Base-by-base conservation (phyloP, 106 monocot species). In the Vanilla planifolia region DNA sequence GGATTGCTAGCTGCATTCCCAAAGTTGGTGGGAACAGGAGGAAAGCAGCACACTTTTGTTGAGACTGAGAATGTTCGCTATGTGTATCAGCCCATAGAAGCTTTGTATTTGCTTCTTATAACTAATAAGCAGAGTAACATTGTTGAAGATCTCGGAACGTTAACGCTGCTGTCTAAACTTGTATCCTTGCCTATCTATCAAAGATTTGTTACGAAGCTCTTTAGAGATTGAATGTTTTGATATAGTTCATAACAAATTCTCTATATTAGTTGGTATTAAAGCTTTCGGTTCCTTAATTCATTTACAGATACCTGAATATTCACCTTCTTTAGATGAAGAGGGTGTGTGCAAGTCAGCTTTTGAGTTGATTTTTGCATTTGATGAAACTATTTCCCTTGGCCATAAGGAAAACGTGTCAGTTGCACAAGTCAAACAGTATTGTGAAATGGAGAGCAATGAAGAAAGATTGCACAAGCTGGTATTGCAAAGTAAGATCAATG, bases 391-490 rank as follows among this genome's bases (percentile, higher is more conserved):
- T 48, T 96, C 90, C 57, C 84, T 96, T 64, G 96, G 96, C 15
- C 73, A 91, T 55, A 96, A 91, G 61, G 96, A 96, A 75, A 91
- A 73, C 75, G 81, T 96, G 26, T 85, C 90, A 15, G 70, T 84
- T 75, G 64, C 84, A 47, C 96, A 96, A 64, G 91, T 96, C 50
- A 96, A 82, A 62, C 96, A 96, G 72, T 91, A 91, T 44, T 91
- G 90, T 79, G 96, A 96, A 59, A 96, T 96, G 96, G 96, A 96
- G 68, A 87, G 87, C 48, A 90, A 96, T 41, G 96, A 96, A 67
- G 96, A 96, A 63, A 79, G 59, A 70, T 70, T 91, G 59, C 96
- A 96, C 60, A 91, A 88, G 51, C 52, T 87, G 63, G 81, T 88
- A 36, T 63, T 84, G 82, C 91, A 96, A 65, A 82, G 79, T 77